Evolutionary conservation across 163 green algal species (phyloP), one percentile per base, ranked within the genome.

Genomic region (Chlamydomonas reinhardtii): DNA sequence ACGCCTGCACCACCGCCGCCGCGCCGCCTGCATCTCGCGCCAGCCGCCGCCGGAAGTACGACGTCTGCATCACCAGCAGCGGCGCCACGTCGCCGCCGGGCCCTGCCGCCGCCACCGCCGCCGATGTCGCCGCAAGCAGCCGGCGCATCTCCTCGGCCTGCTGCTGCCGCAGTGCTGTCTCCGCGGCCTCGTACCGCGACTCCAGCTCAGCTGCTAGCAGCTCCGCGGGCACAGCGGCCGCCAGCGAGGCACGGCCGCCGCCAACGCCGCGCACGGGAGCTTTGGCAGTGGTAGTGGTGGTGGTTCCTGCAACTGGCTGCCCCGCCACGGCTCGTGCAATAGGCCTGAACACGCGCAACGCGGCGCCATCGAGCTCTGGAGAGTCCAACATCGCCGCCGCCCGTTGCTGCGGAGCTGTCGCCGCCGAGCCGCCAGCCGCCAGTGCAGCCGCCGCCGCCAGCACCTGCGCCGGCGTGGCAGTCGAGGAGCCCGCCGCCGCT

Each of bases 31-130:
- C 52, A 27, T 78, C 32, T 0, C 37, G 11, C 11, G 16, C 14
- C 69, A 86, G 56, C 4, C 69, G 69, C 17, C 70, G 54, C 11
- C 32, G 0, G 25, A 79, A 79, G 52, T 86, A 86, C 34, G 79
- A 86, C 43, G 79, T 34, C 52, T 62, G 54, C 8, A 16, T 14
- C 31, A 52, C 25, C 24, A 73, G 54, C 29, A 34, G 20, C 48
- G n/a, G 17, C 52, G 43, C 19, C 73, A 52, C 29, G 5, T 29
- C 37, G 25, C 9, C 71, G 25, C 43, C 24, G 27, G 27, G 9
- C 27, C 72, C 31, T 0, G 24, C 31, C 16, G 24, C 31, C 39
- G 31, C 54, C n/a, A 11, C 31, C 39, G 31, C 54, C n/a, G 31
- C 31, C 14, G 11, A 24, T 9, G 22, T 25, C n/a, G 19, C 19